These are phyloP conservation scores for Yarrowia sp. DNA, from an alignment of 805 yeast species.

Conservation along the genomic window DNA sequence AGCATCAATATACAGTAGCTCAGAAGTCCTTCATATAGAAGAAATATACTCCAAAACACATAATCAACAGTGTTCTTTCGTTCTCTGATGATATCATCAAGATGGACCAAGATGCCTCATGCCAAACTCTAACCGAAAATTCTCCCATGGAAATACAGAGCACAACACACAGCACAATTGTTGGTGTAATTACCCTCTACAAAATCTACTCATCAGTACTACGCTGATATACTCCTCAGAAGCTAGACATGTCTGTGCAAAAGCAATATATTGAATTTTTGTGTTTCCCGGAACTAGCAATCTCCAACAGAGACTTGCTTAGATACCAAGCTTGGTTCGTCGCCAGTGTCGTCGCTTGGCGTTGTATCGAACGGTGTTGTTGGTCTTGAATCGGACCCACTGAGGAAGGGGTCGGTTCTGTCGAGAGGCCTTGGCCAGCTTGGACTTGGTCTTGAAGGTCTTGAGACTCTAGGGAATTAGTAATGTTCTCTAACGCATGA, in stretches of 20 bases:
- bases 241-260: not conserved
- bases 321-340: slow-evolving; percentile 97
- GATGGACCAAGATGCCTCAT: too few species aligned
- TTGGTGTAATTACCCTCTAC: too few species aligned
- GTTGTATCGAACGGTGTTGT: slow-evolving; percentile 95
- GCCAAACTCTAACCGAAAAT: too few species aligned
- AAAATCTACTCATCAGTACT: too few species aligned
- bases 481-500: not conserved
- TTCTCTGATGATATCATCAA: too few species aligned
- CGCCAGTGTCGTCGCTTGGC: slow-evolving; percentile 99
- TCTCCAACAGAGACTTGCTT: slow-evolving; percentile 42
- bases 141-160: too few species aligned
- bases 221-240: not conserved
- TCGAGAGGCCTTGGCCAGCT: slow-evolving; percentile 97
- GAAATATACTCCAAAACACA: too few species aligned
- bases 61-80: too few species aligned
- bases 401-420: slow-evolving; percentile 99
- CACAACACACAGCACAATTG: too few species aligned
- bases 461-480: slow-evolving; percentile 54
- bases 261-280: slow-evolving; percentile 20
- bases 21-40: too few species aligned
- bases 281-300: not conserved
- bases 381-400: slow-evolving; percentile 98
- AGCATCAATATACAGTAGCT: too few species aligned
- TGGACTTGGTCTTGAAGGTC: slow-evolving; percentile 95